Evolutionary conservation across 352 stramenopile genomes (phyloP).

Genomic region (Halophytophthora batemanensis): DNA sequence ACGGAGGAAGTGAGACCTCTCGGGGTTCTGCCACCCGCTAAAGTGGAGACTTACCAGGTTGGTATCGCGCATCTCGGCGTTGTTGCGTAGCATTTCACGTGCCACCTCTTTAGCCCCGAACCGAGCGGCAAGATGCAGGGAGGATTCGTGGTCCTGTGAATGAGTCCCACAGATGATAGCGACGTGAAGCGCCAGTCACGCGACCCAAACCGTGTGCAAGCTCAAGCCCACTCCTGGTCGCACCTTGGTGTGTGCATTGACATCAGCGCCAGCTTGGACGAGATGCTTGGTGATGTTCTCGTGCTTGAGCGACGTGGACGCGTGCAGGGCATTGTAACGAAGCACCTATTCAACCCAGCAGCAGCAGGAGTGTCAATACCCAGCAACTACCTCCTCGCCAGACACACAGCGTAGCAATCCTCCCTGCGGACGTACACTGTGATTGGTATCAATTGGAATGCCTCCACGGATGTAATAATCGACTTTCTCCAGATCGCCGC

Average conservation of each 20-base stretch:
- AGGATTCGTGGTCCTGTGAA: conserved; percentile 30
- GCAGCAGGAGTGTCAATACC: not conserved
- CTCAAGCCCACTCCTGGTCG: not conserved
- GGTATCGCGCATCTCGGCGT: conserved; percentile 24
- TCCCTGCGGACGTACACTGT: conserved; percentile 31
- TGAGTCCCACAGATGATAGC: not conserved
- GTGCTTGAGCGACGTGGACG: conserved; percentile 30
- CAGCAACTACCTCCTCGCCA: not conserved
- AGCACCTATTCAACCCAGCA: conserved; percentile 25
- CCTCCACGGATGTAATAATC: conserved; percentile 49
- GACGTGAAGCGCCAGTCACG: too few relatives aligned
- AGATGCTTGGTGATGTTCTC: conserved; percentile 37
- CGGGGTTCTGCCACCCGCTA: too few relatives aligned
- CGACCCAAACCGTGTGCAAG: not conserved
- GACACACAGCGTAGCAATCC: too few relatives aligned
- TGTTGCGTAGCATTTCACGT: conserved; percentile 36
- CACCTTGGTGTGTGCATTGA: conserved; percentile 36
- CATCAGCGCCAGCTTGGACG: conserved; percentile 41
- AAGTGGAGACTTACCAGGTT: conserved; percentile 23
- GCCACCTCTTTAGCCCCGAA: conserved; percentile 34
- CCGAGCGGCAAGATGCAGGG: conserved; percentile 45
- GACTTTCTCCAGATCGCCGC: conserved; percentile 36
- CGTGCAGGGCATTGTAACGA: conserved; percentile 50
- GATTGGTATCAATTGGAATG: conserved; percentile 47
- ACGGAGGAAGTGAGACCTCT: too few relatives aligned